A percentile compares a stretch with the other conserved stretches of the same genome.
These are phyloP conservation scores for Neobulgaria alba DNA, from an alignment of 2,329 filamentous ascomycete genomes.

Conservation along the genomic window DNA sequence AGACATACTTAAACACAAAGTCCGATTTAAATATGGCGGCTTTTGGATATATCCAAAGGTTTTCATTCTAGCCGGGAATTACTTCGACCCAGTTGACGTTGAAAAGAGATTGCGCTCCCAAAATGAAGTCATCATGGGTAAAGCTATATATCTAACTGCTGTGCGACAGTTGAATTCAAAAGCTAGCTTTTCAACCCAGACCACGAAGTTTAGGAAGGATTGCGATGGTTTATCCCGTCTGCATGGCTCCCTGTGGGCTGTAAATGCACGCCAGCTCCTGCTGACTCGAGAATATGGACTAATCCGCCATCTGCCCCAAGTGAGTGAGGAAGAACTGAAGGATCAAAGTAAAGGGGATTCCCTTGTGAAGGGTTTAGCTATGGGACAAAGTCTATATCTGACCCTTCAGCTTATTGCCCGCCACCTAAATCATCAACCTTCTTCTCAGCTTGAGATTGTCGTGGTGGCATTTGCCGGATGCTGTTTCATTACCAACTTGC, in stretches of 20 bases:
- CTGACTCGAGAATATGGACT: constrained; percentile 1
- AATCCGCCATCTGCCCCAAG: background rate
- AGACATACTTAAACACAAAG: background rate
- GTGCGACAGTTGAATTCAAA: too few relatives aligned
- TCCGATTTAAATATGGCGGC: too few relatives aligned
- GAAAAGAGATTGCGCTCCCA: too few relatives aligned
- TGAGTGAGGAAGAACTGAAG: background rate
- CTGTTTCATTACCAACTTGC: background rate
- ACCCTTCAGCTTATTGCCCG: background rate
- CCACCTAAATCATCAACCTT: background rate
- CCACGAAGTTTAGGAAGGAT: too few relatives aligned
- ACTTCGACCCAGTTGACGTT: too few relatives aligned
- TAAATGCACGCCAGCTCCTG: background rate
- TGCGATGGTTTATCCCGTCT: too few relatives aligned
- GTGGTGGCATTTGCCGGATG: background rate
- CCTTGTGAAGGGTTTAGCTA: constrained; percentile 1
- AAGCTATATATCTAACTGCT: too few relatives aligned
- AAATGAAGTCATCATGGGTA: too few relatives aligned
- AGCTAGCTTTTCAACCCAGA: too few relatives aligned
- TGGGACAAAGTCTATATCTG: background rate
- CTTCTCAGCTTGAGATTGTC: constrained; percentile 3
- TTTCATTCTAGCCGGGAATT: too few relatives aligned
- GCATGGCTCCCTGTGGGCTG: background rate
- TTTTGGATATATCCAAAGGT: too few relatives aligned
- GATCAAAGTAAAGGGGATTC: constrained; percentile 1